These are phyloP conservation scores for Gossypium thurberi DNA, from an alignment of 345 rosid genomes.

Conservation along the genomic window DNA sequence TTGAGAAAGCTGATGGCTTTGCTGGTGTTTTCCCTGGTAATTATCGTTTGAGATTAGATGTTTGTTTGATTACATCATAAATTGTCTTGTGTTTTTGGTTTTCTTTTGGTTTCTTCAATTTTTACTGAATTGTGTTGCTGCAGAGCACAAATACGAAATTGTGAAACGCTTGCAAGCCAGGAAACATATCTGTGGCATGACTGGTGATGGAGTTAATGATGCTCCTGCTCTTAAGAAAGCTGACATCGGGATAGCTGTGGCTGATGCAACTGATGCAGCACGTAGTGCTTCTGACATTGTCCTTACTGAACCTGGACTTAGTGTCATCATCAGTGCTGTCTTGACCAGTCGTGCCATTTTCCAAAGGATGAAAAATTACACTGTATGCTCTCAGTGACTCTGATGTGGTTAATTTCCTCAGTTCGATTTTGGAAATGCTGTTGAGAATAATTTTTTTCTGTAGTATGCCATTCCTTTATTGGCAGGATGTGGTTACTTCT, in stretches of 20 bases:
- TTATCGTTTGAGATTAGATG: neutral
- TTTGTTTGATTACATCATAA: neutral
- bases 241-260: slow-evolving; percentile 98
- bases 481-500: neutral
- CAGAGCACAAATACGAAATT: slow-evolving; percentile 98
- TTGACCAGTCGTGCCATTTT: slow-evolving; percentile 95
- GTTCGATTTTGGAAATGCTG: neutral
- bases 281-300: slow-evolving; percentile 98
- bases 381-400: slow-evolving; percentile 37
- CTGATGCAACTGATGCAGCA: slow-evolving; percentile 99
- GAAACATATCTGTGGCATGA: slow-evolving; percentile 98
- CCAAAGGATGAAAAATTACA: slow-evolving; percentile 97
- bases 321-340: slow-evolving; percentile 97
- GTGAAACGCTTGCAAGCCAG: slow-evolving; percentile 93
- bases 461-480: neutral
- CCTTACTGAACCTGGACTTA: slow-evolving; percentile 95
- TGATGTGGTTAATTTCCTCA: neutral
- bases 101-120: slow-evolving; percentile 2
- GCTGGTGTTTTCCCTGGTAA: slow-evolving; percentile 99
- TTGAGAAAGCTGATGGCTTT: slow-evolving; percentile 99
- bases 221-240: slow-evolving; percentile 99
- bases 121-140: slow-evolving; percentile 5
- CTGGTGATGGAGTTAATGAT: slow-evolving; percentile 99
- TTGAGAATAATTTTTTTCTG: neutral
- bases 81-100: neutral